Evolutionary conservation across 140 eudicot species (phyloP), one percentile per base, ranked within the genome.

Genomic region (Senecio squalidus): DNA sequence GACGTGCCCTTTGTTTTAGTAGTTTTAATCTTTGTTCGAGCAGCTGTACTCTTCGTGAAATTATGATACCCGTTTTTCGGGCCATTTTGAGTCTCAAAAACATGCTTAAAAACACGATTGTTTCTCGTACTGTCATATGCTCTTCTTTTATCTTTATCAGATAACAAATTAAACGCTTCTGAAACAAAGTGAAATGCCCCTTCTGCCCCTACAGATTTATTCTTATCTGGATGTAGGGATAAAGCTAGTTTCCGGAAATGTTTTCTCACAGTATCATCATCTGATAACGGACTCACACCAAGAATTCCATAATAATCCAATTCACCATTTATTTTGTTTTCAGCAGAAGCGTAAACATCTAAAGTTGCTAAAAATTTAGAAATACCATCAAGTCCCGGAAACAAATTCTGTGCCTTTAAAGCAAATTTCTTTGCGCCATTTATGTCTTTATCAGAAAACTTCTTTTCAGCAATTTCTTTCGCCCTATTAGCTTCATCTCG

Each of bases 401-500:
- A 76, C 66, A 86, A 54, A 29, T 43, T 68, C 55, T 86, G 81
- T 43, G 95, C 88, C 76, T 86, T 86, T 9, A 64, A 45, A 7
- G 91, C 88, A 45, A 86, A 71, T 66, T 79, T 86, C 57, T 64
- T 82, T 4, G 95, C 95, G 39, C 92, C 95, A 33, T 1, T 57
- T 45, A 82, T 17, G 58, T 85, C 95, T 44, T 74, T 85, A 8
- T 56, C 66, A 27, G 55, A 49, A 48, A 85, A 82, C 74, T 79
- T 82, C 68, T 28, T 76, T 75, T 82, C 95, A 43, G 85, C 83
- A n/a, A 82, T 80, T 67, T 76, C 95, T 71, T 80, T 82, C 4
- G 95, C 87, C 81, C 90, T 79, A 17, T 28, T 15, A 31, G 92
- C 92, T 62, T 86, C 95, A 54, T 86, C 95, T 70, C 73, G 79